Evolutionary conservation across 2,329 filamentous ascomycete species (phyloP).

Genomic region (Westerdykella ornata): DNA sequence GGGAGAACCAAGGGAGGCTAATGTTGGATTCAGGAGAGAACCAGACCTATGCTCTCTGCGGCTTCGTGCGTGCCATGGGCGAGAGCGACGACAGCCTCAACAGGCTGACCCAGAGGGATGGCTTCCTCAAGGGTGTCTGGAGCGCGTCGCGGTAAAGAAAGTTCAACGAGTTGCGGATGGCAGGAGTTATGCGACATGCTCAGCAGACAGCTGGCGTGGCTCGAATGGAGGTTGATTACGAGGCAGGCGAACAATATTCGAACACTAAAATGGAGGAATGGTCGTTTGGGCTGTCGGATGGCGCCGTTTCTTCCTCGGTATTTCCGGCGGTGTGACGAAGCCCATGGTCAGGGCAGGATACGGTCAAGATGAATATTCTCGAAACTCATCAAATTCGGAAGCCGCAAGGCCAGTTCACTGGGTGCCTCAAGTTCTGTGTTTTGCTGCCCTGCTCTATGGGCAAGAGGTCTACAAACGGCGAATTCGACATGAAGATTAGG

Average conservation of each 20-base stretch:
- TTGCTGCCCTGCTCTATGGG: background rate
- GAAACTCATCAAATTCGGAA: background rate
- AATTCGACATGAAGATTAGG: no score
- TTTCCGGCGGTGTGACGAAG: background rate
- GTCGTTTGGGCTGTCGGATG: background rate
- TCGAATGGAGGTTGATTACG: no score
- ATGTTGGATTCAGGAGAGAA: slow-evolving; percentile 58
- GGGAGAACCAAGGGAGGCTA: no score
- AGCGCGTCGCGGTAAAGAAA: slow-evolving; percentile 57
- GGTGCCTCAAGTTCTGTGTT: background rate
- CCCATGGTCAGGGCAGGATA: background rate
- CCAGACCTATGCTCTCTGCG: slow-evolving; percentile 94
- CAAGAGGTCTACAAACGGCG: no score
- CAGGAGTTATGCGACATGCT: slow-evolving; percentile 25
- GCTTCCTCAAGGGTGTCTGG: slow-evolving; percentile 97
- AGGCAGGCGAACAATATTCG: no score
- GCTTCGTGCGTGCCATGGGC: slow-evolving; percentile 95
- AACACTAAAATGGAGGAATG: background rate
- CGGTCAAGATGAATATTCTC: background rate
- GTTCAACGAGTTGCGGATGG: slow-evolving; percentile 23
- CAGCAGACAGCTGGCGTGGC: background rate
- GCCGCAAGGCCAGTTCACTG: background rate
- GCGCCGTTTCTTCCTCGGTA: background rate
- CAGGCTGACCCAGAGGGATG: slow-evolving; percentile 90
- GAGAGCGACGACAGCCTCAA: slow-evolving; percentile 97